phyloP scores from a whole-genome alignment of 257 asterid species.

The Rubia yunnanensis region DNA sequence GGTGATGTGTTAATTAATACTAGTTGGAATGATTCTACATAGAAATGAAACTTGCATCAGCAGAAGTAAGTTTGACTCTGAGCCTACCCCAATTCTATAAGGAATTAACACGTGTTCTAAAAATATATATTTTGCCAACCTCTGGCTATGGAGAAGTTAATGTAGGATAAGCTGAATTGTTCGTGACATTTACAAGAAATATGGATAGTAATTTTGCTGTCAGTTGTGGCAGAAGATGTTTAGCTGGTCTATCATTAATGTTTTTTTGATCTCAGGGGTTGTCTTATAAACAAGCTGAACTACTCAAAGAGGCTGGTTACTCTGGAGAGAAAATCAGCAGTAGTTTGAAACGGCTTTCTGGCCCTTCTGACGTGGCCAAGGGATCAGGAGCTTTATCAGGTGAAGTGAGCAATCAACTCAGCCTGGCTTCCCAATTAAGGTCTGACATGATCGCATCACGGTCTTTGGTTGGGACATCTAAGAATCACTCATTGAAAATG shows the following conservation, averaged over 20 bases:
- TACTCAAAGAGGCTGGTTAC: constrained; percentile 44
- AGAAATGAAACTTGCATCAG: not conserved
- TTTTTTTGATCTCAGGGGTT: constrained; percentile 40
- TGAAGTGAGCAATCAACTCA: constrained; percentile 37
- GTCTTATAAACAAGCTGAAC: constrained; percentile 59
- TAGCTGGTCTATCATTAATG: not conserved
- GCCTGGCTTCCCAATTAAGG: constrained; percentile 37
- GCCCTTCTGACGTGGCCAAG: constrained; percentile 43
- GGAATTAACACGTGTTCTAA: not conserved
- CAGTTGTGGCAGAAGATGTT: constrained; percentile 1
- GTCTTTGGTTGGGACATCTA: constrained; percentile 33
- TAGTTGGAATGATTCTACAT: not conserved
- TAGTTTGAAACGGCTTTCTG: constrained; percentile 37
- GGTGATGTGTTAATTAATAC: not conserved
- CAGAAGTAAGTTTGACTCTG: not conserved
- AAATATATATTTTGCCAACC: not conserved
- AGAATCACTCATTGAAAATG: constrained; percentile 37
- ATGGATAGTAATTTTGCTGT: not conserved
- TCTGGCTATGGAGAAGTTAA: not conserved
- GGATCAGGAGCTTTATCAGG: constrained; percentile 37
- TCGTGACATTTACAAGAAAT: not conserved
- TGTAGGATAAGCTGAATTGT: not conserved
- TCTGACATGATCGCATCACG: constrained; percentile 37
- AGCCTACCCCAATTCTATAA: not conserved
- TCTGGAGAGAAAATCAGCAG: constrained; percentile 38